Conservation (phyloP, 23 red algal genomes). For the Pyropia haitanensis region DNA sequence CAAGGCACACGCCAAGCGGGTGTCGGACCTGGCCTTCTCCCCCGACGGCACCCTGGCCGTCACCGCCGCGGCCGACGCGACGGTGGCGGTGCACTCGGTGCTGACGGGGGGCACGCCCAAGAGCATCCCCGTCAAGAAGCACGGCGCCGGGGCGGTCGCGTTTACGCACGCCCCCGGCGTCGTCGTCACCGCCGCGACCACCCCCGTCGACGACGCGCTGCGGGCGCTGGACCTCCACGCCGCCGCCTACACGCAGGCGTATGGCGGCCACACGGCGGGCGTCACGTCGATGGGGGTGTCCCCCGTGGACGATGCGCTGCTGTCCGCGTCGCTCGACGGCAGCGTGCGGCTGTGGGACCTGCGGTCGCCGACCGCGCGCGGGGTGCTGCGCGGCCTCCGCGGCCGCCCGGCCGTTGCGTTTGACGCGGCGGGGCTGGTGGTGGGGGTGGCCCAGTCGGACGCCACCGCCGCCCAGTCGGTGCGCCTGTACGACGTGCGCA, state of each 20-base stretch:
- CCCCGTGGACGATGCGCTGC: constrained; percentile 53
- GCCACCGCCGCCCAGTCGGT: constrained; percentile 28
- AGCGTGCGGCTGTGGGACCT: constrained; percentile 78
- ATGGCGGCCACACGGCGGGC: constrained; percentile 41
- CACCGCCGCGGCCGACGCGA: constrained; percentile 44
- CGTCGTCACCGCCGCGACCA: constrained; percentile 36
- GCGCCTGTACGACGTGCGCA: constrained; percentile 84
- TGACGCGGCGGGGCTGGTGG: constrained; percentile 85
- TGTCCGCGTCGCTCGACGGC: constrained; percentile 66
- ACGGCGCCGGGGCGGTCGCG: constrained; percentile 60
- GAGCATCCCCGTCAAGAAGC: constrained; percentile 73
- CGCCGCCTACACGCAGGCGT: constrained; percentile 61
- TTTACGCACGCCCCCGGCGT: constrained; percentile 55
- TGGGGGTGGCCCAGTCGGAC: constrained; percentile 70
- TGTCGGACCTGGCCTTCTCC: constrained; percentile 59
- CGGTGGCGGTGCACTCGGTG: constrained; percentile 44
- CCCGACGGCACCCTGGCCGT: constrained; percentile 40
- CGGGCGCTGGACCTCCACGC: constrained; percentile 52
- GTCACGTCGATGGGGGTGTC: constrained; percentile 59
- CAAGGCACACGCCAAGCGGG: constrained; percentile 29
- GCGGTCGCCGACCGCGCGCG: constrained; percentile 33
- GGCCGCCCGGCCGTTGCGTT: constrained; percentile 64
- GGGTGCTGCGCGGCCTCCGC: constrained; percentile 23
- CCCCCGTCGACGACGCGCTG: constrained; percentile 30
- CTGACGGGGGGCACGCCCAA: constrained; percentile 38